phyloP scores from a whole-genome alignment of 305 asterid genomes.

The Solanum aculeatissimum region DNA sequence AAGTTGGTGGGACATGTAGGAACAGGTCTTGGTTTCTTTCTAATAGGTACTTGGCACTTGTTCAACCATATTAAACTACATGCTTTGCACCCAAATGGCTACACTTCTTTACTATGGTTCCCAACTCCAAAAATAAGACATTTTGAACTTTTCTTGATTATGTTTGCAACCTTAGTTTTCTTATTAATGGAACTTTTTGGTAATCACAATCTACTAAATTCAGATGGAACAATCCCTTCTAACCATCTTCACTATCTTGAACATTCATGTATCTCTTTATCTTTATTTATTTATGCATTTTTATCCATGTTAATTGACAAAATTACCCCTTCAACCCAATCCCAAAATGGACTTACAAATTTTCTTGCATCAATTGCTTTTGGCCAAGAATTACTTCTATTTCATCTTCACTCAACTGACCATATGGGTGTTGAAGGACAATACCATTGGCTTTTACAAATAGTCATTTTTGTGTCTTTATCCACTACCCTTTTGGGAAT shows the following conservation, averaged over 20 bases:
- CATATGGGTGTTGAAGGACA: conserved; percentile 88
- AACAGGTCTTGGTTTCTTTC: conserved; percentile 67
- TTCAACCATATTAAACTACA: conserved; percentile 50
- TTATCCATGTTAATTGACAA: conserved; percentile 43
- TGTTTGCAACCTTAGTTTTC: conserved; percentile 29
- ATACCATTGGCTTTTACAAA: conserved; percentile 75
- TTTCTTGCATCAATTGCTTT: conserved; percentile 50
- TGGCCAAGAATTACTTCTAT: conserved; percentile 55
- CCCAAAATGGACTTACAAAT: conserved; percentile 30
- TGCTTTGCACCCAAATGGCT: conserved; percentile 40
- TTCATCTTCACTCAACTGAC: conserved; percentile 80
- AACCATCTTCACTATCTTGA: conserved; percentile 72
- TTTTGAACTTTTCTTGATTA: conserved; percentile 55
- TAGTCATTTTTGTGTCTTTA: conserved; percentile 34
- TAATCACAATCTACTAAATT: conserved; percentile 49
- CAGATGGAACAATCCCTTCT: conserved; percentile 63
- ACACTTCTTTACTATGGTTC: conserved; percentile 64
- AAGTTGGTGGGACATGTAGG: conserved; percentile 62
- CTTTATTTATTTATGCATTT: conserved; percentile 42
- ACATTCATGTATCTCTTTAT: conserved; percentile 58
- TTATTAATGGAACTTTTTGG: conserved; percentile 61
- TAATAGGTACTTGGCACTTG: conserved; percentile 67
- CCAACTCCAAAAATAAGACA: conserved; percentile 47
- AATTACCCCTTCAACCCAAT: conserved; percentile 18
- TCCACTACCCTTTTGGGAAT: conserved; percentile 41